Evolutionary conservation across 345 rosid species (phyloP).

Genomic region (Trapa incisa): DNA sequence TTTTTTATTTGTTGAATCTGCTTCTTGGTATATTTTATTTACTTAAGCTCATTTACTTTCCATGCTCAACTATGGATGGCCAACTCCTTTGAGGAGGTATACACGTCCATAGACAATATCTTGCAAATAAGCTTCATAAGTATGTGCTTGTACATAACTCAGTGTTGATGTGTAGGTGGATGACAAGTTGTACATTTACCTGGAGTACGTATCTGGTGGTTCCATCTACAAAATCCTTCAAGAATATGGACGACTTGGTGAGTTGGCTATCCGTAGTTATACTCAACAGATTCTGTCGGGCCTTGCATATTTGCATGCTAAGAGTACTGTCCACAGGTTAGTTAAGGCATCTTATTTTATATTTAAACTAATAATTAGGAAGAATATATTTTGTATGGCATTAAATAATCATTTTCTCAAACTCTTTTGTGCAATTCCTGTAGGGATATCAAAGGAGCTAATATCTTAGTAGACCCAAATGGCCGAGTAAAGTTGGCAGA

Average conservation of each 20-base stretch:
- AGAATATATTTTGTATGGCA: conserved; percentile 4
- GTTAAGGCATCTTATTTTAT: neutral
- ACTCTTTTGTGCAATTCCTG: conserved; percentile 5
- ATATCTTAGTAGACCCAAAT: conserved; percentile 58
- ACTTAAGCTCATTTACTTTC: neutral
- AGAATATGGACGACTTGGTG: conserved; percentile 61
- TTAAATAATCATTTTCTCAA: neutral
- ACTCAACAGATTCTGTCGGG: conserved; percentile 71
- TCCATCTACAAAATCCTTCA: conserved; percentile 70
- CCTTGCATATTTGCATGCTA: conserved; percentile 56
- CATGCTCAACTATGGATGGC: neutral
- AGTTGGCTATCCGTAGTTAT: conserved; percentile 51
- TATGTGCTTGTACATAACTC: neutral
- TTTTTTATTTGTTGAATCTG: neutral
- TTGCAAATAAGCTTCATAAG: neutral
- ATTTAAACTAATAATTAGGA: neutral
- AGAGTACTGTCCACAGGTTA: conserved; percentile 60
- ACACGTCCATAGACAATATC: neutral
- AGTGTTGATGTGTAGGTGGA: conserved; percentile 30
- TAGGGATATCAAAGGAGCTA: conserved; percentile 82
- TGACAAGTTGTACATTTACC: conserved; percentile 54
- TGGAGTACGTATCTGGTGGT: conserved; percentile 13
- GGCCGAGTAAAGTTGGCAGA: conserved; percentile 73
- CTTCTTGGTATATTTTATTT: neutral
- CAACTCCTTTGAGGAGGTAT: neutral